Percentiles rank a stretch among this genome's conserved stretches.
phyloP scores from a whole-genome alignment of 257 asterid species.

The Solanum chilense region DNA sequence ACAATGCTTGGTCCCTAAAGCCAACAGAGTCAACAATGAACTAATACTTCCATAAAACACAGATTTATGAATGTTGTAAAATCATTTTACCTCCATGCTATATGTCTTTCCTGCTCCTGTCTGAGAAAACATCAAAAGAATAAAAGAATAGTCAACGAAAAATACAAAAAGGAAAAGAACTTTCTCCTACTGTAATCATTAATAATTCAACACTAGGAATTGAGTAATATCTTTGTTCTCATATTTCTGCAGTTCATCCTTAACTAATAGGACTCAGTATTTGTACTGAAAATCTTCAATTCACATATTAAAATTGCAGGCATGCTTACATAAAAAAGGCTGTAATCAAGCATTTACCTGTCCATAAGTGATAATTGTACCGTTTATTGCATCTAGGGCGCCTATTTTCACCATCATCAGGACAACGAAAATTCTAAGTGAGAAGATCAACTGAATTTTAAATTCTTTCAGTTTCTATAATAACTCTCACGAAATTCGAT shows the following conservation, averaged over 20 bases:
- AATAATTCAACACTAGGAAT: not conserved
- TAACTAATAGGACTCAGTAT: not conserved
- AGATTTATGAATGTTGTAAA: not conserved
- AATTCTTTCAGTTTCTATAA: not conserved
- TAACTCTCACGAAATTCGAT: not conserved
- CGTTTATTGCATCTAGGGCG: conserved; percentile 57
- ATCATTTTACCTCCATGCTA: conserved; percentile 70
- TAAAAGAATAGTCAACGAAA: not conserved
- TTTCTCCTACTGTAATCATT: not conserved
- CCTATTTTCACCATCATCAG: conserved; percentile 22
- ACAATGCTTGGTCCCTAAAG: conserved; percentile 63
- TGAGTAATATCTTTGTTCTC: not conserved
- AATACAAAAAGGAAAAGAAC: not conserved
- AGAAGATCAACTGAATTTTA: not conserved
- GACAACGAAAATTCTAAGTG: not conserved
- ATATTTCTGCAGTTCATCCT: not conserved
- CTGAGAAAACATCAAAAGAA: conserved; percentile 24
- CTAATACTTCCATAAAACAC: not conserved
- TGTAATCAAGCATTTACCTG: conserved; percentile 40
- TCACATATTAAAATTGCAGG: not conserved
- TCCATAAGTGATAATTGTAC: conserved; percentile 70
- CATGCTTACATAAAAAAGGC: conserved; percentile 1
- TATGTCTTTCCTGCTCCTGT: conserved; percentile 95
- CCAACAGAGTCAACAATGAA: not conserved
- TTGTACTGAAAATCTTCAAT: not conserved